phyloP scores from a whole-genome alignment of 106 monocot genomes.

The Acorus gramineus region DNA sequence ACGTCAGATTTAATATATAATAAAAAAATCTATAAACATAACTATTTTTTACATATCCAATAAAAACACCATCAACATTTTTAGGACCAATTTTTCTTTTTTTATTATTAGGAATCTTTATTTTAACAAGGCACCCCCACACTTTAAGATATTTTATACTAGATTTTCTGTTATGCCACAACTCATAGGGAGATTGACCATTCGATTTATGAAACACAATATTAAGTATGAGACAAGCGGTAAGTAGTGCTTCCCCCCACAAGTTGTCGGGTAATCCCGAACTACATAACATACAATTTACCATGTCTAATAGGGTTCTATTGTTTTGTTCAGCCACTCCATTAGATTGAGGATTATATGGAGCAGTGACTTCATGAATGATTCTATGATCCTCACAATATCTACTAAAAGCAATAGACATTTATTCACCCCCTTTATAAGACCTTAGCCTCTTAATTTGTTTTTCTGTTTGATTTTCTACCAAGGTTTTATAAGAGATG shows the following conservation, averaged over 20 bases:
- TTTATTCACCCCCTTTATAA: not conserved
- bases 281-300: not conserved
- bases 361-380: not conserved
- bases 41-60: too few relatives aligned
- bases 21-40: too few relatives aligned
- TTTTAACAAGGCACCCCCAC: too few relatives aligned
- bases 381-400: slow-evolving; percentile 1
- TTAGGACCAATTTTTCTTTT: too few relatives aligned
- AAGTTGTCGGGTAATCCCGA: not conserved
- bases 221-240: not conserved
- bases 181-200: not conserved
- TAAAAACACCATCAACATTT: too few relatives aligned
- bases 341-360: not conserved
- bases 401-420: not conserved
- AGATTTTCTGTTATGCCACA: not conserved
- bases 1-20: too few relatives aligned
- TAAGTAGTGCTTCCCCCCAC: not conserved
- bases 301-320: not conserved
- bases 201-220: not conserved
- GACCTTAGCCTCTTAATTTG: not conserved
- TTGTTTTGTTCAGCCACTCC: not conserved
- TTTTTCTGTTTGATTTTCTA: slow-evolving; percentile 1
- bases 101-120: too few relatives aligned
- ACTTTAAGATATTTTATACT: too few relatives aligned
- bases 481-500: not conserved